Conservation (phyloP, 2,329 filamentous ascomycete genomes). For the Ophiocordyceps camponoti-floridani region DNA sequence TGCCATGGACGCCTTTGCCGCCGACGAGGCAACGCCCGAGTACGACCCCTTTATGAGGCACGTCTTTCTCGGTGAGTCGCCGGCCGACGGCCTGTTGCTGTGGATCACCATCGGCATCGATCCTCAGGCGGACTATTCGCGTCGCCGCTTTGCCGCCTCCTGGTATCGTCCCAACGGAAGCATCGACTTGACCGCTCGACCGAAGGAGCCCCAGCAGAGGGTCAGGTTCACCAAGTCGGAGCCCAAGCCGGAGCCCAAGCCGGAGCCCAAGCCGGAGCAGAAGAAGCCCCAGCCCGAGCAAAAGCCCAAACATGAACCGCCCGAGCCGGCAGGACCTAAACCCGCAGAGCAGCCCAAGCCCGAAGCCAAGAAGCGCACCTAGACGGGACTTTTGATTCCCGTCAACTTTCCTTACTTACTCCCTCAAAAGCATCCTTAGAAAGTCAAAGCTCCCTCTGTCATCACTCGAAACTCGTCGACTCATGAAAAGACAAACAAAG, state of each 20-base stretch:
- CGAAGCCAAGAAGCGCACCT: not conserved
- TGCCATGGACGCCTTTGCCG: constrained; percentile 25
- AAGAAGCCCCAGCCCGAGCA: not conserved
- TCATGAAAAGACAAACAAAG: no score
- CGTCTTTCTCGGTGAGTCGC: constrained; percentile 31
- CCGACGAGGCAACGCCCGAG: constrained; percentile 24
- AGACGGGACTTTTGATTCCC: no score
- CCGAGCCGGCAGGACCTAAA: no score
- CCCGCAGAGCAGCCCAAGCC: not conserved
- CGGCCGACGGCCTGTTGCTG: constrained; percentile 30
- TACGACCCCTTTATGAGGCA: constrained; percentile 42
- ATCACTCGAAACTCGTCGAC: no score
- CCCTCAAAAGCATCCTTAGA: no score
- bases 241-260: not conserved
- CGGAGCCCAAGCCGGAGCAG: not conserved
- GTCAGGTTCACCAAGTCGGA: not conserved
- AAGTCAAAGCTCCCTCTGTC: no score
- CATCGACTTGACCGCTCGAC: not conserved
- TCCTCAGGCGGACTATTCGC: constrained; percentile 3
- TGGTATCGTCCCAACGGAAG: constrained; percentile 2
- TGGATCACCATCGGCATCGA: constrained; percentile 36
- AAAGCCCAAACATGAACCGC: not conserved
- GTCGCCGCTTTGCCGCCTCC: not conserved
- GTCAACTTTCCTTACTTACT: no score
- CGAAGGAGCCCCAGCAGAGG: not conserved